These are phyloP conservation scores for Noccaea caerulescens DNA, from an alignment of 345 rosid species.

Conservation along the genomic window DNA sequence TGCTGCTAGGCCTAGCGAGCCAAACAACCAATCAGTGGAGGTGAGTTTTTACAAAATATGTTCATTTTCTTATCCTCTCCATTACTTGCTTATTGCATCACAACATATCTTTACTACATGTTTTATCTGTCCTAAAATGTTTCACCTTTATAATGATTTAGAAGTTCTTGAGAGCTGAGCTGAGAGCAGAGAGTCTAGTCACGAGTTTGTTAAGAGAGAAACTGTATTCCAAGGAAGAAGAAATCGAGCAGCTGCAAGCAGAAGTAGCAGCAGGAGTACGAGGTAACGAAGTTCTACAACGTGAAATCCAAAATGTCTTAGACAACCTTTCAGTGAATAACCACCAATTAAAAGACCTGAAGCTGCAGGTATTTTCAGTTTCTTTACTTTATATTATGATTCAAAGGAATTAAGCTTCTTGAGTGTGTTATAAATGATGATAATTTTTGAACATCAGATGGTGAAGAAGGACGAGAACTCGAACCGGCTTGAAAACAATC, in stretches of 20 bases:
- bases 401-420: not conserved
- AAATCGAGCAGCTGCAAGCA: constrained; percentile 83
- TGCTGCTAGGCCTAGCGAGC: constrained; percentile 39
- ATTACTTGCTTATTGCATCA: not conserved
- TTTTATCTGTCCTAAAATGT: constrained; percentile 28
- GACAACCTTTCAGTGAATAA: constrained; percentile 66
- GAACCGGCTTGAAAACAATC: constrained; percentile 54
- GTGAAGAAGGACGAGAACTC: constrained; percentile 72
- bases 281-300: constrained; percentile 71
- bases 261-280: constrained; percentile 80
- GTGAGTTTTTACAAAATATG: constrained; percentile 48
- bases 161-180: constrained; percentile 62
- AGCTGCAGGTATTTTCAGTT: constrained; percentile 91
- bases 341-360: constrained; percentile 80
- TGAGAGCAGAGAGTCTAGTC: constrained; percentile 75
- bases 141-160: constrained; percentile 36
- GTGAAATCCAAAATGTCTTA: constrained; percentile 68
- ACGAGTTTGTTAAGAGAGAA: constrained; percentile 80
- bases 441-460: constrained; percentile 47
- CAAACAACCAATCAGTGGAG: constrained; percentile 51
- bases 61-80: not conserved
- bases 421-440: constrained; percentile 12
- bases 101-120: constrained; percentile 1
- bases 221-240: constrained; percentile 77
- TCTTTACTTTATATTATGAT: too few relatives aligned